phyloP scores from a whole-genome alignment of 495 filamentous ascomycete species.

The Aspergillus cavernicola region DNA sequence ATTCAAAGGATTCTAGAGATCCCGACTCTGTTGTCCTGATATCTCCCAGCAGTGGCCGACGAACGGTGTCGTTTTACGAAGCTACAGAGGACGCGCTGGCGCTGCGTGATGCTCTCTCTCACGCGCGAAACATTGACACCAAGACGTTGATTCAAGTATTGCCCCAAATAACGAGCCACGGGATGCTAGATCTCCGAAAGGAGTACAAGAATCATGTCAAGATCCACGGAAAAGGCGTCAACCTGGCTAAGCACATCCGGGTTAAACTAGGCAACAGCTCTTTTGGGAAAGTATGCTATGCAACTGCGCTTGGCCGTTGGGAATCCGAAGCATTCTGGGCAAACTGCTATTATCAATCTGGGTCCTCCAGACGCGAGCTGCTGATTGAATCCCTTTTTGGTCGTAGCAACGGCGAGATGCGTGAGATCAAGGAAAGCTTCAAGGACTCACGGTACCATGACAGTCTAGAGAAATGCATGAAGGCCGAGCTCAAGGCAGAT shows the following conservation, averaged over 20 bases:
- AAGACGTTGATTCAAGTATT: conserved; percentile 77
- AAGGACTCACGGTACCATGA: conserved; percentile 88
- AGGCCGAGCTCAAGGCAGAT: conserved; percentile 84
- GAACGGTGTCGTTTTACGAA: conserved; percentile 66
- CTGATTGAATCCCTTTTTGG: conserved; percentile 93
- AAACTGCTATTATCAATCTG: conserved; percentile 95
- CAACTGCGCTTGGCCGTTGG: conserved; percentile 85
- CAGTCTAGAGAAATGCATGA: conserved; percentile 79
- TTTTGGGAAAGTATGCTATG: conserved; percentile 87
- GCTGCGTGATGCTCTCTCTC: conserved; percentile 71
- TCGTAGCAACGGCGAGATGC: conserved; percentile 77
- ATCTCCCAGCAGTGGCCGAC: conserved; percentile 31
- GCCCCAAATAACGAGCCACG: conserved; percentile 76
- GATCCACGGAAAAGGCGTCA: conserved; percentile 77
- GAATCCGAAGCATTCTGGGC: conserved; percentile 97
- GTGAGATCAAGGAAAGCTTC: conserved; percentile 90
- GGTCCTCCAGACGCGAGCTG: conserved; percentile 76
- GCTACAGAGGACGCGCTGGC: conserved; percentile 71
- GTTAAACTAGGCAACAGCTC: conserved; percentile 63
- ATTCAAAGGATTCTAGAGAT: conserved; percentile 16
- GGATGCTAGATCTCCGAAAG: conserved; percentile 73
- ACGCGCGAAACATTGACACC: conserved; percentile 59
- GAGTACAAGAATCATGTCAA: conserved; percentile 92
- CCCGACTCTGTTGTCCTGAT: conserved; percentile 27
- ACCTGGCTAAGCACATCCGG: conserved; percentile 94